Conservation (phyloP, 441 rosid species). For the Manihot esculenta region DNA sequence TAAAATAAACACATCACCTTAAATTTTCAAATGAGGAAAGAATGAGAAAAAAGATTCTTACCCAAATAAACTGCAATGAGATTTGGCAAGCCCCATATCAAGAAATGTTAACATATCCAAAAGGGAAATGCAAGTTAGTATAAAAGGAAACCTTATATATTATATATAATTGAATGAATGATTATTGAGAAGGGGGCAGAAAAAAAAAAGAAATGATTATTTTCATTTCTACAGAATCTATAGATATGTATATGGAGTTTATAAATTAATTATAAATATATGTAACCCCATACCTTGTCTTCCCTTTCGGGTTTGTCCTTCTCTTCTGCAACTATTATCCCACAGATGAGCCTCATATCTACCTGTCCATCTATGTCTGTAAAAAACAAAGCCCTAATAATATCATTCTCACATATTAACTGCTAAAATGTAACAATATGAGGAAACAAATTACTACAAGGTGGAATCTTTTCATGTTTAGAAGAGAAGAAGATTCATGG, state of each 20-base stretch:
- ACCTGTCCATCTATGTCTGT: slow-evolving; percentile 98
- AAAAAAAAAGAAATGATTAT: neutral
- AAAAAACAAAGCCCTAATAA: slow-evolving; percentile 15
- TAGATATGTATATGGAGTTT: neutral
- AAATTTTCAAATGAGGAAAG: neutral
- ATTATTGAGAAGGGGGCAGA: neutral
- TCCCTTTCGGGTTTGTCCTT: slow-evolving; percentile 97
- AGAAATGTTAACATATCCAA: slow-evolving; percentile 17
- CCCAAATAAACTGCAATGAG: slow-evolving; percentile 81
- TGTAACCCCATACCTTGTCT: slow-evolving; percentile 70
- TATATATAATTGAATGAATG: slow-evolving; percentile 4
- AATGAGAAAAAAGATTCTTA: slow-evolving; percentile 31
- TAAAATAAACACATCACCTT: slow-evolving; percentile 22
- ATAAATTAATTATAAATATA: too few relatives aligned
- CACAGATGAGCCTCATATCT: slow-evolving; percentile 98
- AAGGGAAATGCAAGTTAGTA: slow-evolving; percentile 26
- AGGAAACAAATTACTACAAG: neutral
- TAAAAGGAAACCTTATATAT: too few relatives aligned
- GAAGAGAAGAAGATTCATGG: neutral
- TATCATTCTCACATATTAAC: neutral
- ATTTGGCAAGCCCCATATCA: slow-evolving; percentile 27
- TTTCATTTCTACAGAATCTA: neutral
- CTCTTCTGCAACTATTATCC: slow-evolving; percentile 99
- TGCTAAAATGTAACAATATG: neutral
- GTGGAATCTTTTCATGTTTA: neutral